These are phyloP conservation scores for Phanerodontia chrysosporium DNA, from an alignment of 768 basidiomycete species.

Conservation along the genomic window DNA sequence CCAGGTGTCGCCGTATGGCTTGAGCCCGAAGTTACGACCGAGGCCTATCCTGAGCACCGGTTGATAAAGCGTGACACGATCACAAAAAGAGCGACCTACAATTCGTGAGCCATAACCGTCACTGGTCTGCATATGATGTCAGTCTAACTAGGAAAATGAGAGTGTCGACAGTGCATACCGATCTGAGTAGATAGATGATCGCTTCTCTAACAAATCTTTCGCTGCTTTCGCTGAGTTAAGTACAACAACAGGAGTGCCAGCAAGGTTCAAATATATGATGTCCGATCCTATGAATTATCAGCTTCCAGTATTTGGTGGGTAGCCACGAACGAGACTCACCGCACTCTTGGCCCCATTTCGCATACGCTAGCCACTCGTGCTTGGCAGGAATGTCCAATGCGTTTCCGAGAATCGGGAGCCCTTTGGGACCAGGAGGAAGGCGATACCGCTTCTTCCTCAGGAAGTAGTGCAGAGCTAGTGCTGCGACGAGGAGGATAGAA, in stretches of 20 bases:
- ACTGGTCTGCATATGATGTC: conserved; percentile 7
- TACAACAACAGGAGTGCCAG: conserved; percentile 43
- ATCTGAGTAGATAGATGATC: conserved; percentile 40
- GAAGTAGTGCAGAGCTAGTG: neutral
- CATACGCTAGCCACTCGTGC: conserved; percentile 44
- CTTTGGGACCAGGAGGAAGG: conserved; percentile 39
- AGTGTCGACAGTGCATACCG: conserved; percentile 8
- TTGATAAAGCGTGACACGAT: no score
- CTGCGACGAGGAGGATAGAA: no score
- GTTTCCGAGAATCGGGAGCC: conserved; percentile 31
- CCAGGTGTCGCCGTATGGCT: conserved; percentile 10
- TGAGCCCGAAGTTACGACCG: conserved; percentile 3
- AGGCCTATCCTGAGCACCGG: neutral
- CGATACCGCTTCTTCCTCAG: neutral
- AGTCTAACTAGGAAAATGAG: neutral
- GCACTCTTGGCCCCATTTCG: conserved; percentile 39
- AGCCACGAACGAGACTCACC: conserved; percentile 28
- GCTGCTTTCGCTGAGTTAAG: conserved; percentile 39
- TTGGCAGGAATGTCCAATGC: conserved; percentile 28
- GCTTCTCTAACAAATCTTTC: conserved; percentile 42
- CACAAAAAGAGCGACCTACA: no score
- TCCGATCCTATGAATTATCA: conserved; percentile 31
- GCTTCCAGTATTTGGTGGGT: no score
- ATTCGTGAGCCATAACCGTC: conserved; percentile 18
- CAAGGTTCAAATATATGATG: conserved; percentile 38